Percentiles rank a stretch among this genome's conserved stretches.
These are phyloP conservation scores for Colletotrichum incanum DNA, from an alignment of 2,329 filamentous ascomycete genomes.

Conservation along the genomic window DNA sequence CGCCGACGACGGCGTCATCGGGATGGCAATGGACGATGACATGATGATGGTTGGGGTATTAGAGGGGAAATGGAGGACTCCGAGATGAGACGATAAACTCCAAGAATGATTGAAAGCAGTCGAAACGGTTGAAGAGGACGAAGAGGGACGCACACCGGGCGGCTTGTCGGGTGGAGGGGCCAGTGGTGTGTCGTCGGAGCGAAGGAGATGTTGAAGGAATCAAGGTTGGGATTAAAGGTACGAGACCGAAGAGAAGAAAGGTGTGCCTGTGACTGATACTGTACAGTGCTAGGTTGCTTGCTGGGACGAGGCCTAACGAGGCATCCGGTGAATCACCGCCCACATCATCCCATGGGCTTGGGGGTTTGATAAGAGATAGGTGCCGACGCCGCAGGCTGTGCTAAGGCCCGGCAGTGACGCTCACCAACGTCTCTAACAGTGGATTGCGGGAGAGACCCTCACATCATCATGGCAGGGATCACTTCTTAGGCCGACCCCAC, in stretches of 20 bases:
- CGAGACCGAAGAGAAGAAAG: conserved; percentile 33
- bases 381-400: conserved; percentile 22
- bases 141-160: conserved; percentile 18
- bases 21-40: conserved; percentile 81
- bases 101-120: conserved; percentile 20
- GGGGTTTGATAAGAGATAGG: conserved; percentile 42
- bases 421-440: conserved; percentile 38
- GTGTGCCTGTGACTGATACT: conserved; percentile 38
- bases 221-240: conserved; percentile 23
- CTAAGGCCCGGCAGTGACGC: conserved; percentile 15
- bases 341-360: conserved; percentile 38
- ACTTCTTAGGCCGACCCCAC: conserved; percentile 12
- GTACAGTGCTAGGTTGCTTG: conserved; percentile 41
- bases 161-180: conserved; percentile 33
- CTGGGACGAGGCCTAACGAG: conserved; percentile 40
- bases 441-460: conserved; percentile 42
- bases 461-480: conserved; percentile 42
- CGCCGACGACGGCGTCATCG: conserved; percentile 58
- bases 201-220: conserved; percentile 38
- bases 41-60: conserved; percentile 59
- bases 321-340: conserved; percentile 39
- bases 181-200: conserved; percentile 32
- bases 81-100: conserved; percentile 25
- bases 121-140: conserved; percentile 19
- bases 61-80: conserved; percentile 16